These are phyloP conservation scores for Diversispora eburnea DNA, from an alignment of 192 early-diverging fungal species.

Conservation along the genomic window DNA sequence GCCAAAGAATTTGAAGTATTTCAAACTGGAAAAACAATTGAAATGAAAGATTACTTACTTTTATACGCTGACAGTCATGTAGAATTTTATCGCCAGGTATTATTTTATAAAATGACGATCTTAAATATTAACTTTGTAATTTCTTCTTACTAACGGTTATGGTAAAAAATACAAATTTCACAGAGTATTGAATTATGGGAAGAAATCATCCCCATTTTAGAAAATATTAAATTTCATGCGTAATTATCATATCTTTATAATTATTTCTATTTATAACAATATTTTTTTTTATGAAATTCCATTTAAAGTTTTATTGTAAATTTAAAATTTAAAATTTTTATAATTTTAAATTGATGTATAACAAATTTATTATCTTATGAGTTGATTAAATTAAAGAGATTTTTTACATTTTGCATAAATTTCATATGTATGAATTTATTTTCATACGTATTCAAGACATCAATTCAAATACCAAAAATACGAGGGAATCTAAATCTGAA, in stretches of 20 bases:
- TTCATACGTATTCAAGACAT: no score
- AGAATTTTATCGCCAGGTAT: slow-evolving; percentile 77
- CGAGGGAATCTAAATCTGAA: no score
- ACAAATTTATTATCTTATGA: no score
- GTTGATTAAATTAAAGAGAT: no score
- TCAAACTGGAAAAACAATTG: slow-evolving; percentile 70
- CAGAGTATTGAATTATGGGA: slow-evolving; percentile 73
- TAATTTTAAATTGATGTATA: no score
- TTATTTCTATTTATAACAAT: no score
- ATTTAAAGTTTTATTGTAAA: no score
- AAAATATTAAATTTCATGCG: slow-evolving; percentile 50
- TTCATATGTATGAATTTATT: no score
- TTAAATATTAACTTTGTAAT: neutral
- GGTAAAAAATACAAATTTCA: neutral
- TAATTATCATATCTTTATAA: neutral
- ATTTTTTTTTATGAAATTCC: no score
- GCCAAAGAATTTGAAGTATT: slow-evolving; percentile 83
- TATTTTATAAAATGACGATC: neutral
- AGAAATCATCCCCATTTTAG: slow-evolving; percentile 77
- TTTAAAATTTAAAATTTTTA: no score
- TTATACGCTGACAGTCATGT: slow-evolving; percentile 78
- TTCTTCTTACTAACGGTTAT: neutral
- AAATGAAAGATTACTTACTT: slow-evolving; percentile 72
- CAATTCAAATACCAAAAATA: no score
- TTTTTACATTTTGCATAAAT: no score